Conservation (phyloP, 2,329 filamentous ascomycete genomes). For the Mycogone perniciosa region DNA sequence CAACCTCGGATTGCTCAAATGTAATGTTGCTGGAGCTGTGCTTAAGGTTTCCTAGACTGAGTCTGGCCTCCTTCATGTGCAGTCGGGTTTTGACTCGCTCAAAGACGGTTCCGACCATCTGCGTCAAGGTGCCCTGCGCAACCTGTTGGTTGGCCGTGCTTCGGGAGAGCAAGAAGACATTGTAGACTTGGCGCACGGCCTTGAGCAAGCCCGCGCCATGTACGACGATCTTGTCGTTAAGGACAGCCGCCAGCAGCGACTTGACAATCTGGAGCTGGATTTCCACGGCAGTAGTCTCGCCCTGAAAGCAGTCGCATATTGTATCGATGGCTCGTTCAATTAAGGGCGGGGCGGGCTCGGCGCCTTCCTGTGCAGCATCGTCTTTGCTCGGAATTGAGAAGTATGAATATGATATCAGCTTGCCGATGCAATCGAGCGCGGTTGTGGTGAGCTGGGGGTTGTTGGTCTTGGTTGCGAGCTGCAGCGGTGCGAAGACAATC, state of each 20-base stretch:
- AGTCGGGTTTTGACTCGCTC: conserved; percentile 84
- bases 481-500: conserved; percentile 82
- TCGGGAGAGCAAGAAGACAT: conserved; percentile 93
- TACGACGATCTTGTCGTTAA: conserved; percentile 98
- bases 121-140: conserved; percentile 90
- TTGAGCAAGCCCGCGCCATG: conserved; percentile 94
- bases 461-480: conserved; percentile 79
- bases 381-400: conserved; percentile 66
- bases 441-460: conserved; percentile 83
- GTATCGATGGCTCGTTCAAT: conserved; percentile 98
- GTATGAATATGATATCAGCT: conserved; percentile 98
- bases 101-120: conserved; percentile 98
- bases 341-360: conserved; percentile 54
- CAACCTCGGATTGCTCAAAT: conserved; percentile 40
- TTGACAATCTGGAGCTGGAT: conserved; percentile 98
- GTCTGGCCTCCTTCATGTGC: conserved; percentile 75
- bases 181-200: conserved; percentile 96
- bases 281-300: conserved; percentile 85
- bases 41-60: conserved; percentile 49
- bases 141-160: conserved; percentile 94
- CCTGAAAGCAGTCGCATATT: conserved; percentile 98
- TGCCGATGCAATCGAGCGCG: conserved; percentile 95
- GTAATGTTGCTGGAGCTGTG: conserved; percentile 47
- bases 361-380: conserved; percentile 36
- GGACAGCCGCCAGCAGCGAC: conserved; percentile 85